These are phyloP conservation scores for Ulmus americana DNA, from an alignment of 331 rosid genomes.

Conservation along the genomic window DNA sequence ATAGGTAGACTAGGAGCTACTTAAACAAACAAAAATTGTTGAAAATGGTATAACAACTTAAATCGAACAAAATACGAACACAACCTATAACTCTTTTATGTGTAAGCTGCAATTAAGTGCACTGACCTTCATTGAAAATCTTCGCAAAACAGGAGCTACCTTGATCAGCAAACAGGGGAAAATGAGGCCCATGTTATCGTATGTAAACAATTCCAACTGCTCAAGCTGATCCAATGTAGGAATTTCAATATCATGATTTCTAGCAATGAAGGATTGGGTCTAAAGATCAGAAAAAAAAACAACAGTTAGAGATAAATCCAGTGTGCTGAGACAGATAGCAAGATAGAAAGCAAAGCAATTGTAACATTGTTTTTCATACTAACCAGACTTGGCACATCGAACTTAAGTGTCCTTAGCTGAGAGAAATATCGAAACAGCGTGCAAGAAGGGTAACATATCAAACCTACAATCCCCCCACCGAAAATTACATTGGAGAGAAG, in stretches of 20 bases:
- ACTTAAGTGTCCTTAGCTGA: not conserved
- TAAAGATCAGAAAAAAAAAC: not conserved
- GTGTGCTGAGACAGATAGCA: not conserved
- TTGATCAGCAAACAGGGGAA: not conserved
- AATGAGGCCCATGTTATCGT: not conserved
- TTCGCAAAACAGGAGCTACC: slow-evolving; percentile 2
- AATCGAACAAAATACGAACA: too few species aligned
- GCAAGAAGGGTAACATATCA: too few species aligned
- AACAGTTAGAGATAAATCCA: not conserved
- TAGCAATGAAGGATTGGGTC: not conserved
- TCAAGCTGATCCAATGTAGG: not conserved
- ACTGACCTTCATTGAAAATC: not conserved
- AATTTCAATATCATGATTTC: not conserved
- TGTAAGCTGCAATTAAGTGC: not conserved
- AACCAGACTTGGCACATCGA: not conserved
- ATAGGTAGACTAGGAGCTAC: too few species aligned
- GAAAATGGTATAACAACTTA: too few species aligned
- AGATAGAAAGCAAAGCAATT: not conserved
- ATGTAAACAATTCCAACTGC: not conserved
- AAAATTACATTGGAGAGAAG: not conserved
- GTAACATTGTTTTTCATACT: not conserved
- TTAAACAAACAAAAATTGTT: too few species aligned
- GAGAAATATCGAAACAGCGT: not conserved
- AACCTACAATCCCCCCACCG: too few species aligned
- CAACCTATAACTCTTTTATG: not conserved